Evolutionary conservation across 176 grass and related monocot genomes (phyloP), one percentile per base, ranked within the genome.

Genomic region (Juncus inflexus): DNA sequence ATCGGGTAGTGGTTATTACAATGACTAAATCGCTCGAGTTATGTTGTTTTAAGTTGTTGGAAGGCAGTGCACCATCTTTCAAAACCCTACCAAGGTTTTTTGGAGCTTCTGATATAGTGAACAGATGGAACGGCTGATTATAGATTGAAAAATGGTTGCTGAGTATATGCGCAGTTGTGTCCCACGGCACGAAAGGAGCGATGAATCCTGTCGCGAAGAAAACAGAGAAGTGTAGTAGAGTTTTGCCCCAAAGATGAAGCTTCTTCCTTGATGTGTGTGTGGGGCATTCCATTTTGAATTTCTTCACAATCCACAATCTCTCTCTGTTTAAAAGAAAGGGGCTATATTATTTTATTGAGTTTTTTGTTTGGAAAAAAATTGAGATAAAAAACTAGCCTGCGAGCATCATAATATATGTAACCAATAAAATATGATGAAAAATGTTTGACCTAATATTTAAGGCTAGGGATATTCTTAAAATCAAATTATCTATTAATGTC

Each of bases 151-250:
- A 56, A 12, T n/a, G 62, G 5, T 16, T 53, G 14, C 37, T 55
- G 2, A 66, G n/a, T 35, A 50, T 15, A 37, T 42, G 64, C 13
- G 65, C 35, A 40, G 76, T 73, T 60, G 83, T 1, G 9, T n/a
- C 37, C 4, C 63, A 64, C 4, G 73, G 83, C 50, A 67, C 13
- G 6, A 84, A 19, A 0, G 77, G 64, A 9, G 55, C 7, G 67
- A 86, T 37, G n/a, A 72, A 74, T 61, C 83, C 83, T 3, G 68
- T 13, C 60, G 63, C 57, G 65, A 91, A 91, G 83, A 78, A 87
- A 63, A 86, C 13, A 6, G 84, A 63, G 77, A 78, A 78, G 53
- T 81, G 80, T 41, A 73, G 2, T 37, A 74, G 11, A 52, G 70
- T 60, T 12, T 39, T 76, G 58, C 64, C 63, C 73, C 79, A 81